These are phyloP conservation scores for Tricladium varicosporioides DNA, from an alignment of 2,329 filamentous ascomycete genomes.

Conservation along the genomic window DNA sequence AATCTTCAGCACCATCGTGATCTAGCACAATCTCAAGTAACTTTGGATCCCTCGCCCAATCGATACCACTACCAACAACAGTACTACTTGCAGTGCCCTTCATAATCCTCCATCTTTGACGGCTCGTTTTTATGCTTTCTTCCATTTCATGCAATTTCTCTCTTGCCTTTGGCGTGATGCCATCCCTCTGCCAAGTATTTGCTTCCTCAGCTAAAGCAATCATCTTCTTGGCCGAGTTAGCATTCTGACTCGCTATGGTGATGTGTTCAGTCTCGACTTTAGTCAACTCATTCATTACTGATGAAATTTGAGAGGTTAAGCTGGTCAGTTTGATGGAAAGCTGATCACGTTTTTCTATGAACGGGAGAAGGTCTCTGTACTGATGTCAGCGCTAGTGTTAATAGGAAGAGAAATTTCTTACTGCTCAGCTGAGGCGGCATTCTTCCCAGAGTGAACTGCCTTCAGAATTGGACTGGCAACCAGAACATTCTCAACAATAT, in stretches of 20 bases:
- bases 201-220: constrained; percentile 60
- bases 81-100: constrained; percentile 78
- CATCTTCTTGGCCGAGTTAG: constrained; percentile 59
- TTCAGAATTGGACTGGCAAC: constrained; percentile 74
- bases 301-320: constrained; percentile 52
- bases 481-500: constrained; percentile 66
- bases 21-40: constrained; percentile 73
- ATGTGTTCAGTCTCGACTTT: constrained; percentile 58
- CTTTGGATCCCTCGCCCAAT: constrained; percentile 71
- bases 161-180: constrained; percentile 48
- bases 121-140: constrained; percentile 57
- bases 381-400: constrained; percentile 10
- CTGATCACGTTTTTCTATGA: constrained; percentile 65
- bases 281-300: constrained; percentile 51
- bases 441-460: constrained; percentile 68
- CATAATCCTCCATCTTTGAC: constrained; percentile 68
- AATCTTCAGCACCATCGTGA: constrained; percentile 48
- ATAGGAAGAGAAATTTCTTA: constrained; percentile 40
- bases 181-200: constrained; percentile 50
- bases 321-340: constrained; percentile 62
- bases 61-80: constrained; percentile 76
- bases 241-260: constrained; percentile 57
- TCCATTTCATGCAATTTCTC: constrained; percentile 59
- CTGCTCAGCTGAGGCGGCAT: constrained; percentile 67
- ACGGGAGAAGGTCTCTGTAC: constrained; percentile 51